Base-by-base conservation (phyloP, 2,329 filamentous ascomycete genomes). In the Zalaria obscura region DNA sequence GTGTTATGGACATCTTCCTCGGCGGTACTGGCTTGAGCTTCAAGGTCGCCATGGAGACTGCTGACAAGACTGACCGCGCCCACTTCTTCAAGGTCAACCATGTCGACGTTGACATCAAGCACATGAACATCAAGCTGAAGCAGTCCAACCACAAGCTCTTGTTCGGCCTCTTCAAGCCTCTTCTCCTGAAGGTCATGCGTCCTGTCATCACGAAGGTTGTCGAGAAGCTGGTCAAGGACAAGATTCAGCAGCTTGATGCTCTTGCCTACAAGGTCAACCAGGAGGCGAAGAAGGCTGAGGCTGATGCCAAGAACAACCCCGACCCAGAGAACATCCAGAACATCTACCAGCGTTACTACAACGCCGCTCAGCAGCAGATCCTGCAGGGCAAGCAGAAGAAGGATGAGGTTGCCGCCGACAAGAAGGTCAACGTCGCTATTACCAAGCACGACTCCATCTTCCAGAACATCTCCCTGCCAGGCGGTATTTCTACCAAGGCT, bases 71-170 rank as follows among this genome's bases (percentile, higher is more conserved):
- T 18, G 87, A 94, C 54, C 68, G 70, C 27, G 76, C 83, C 53
- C 78, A 91, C 61, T 91, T 93, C 66, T 89, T 96, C 75, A 95
- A 94, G 74, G 74, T 96, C 46, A 86, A 93, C 56, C 88, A 83
- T 61, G 82, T 94, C 3, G 72, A 83, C 34, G 84, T 93, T 18
- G 78, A 85, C 52, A 76, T 94, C 51, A 83, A 84, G 65, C 59
- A 88, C 55, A 72, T 95, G 44, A 75, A 82, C 52, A 79, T 98
- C 66, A 94, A 93, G 68, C 63, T 98, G 50, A 87, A 88, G 72
- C 78, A 94, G 70, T 95, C 88, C 40, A 93, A 81, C 61, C 88
- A 96, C 74, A 98, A 95, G 75, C 56, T 91, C 8, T 72, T 96
- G 25, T 94, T 96, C 62, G 69, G 68, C 41, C 58, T 95, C 32